phyloP scores from a whole-genome alignment of 2,329 filamentous ascomycete genomes.

The Aspergillus sp. region DNA sequence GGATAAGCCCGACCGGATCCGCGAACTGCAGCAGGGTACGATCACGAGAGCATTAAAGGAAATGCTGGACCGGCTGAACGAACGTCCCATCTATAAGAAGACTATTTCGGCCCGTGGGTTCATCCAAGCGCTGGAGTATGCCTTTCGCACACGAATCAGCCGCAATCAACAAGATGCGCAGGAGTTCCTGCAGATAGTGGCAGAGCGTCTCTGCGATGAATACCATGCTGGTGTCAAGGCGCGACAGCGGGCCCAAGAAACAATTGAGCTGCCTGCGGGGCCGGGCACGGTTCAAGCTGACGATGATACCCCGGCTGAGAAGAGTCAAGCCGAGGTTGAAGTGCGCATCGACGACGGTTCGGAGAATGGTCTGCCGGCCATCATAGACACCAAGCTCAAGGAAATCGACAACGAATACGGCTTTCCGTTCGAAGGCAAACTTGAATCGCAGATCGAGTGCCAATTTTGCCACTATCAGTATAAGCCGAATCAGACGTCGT shows the following conservation, averaged over 20 bases:
- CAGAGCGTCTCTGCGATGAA: constrained; percentile 89
- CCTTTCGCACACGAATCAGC: constrained; percentile 87
- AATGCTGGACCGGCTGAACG: constrained; percentile 87
- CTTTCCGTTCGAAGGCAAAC: constrained; percentile 87
- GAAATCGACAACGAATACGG: constrained; percentile 48
- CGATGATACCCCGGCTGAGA: constrained; percentile 12
- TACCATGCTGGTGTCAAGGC: constrained; percentile 82
- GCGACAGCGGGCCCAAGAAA: constrained; percentile 46
- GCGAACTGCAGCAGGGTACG: constrained; percentile 71
- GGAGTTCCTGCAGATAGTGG: constrained; percentile 92
- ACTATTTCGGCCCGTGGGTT: constrained; percentile 87
- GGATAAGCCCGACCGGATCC: constrained; percentile 48
- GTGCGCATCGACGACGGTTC: constrained; percentile 38
- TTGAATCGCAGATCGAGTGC: constrained; percentile 95
- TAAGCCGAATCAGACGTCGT: constrained; percentile 76
- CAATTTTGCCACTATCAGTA: constrained; percentile 87
- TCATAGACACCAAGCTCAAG: constrained; percentile 38
- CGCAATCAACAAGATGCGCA: constrained; percentile 96
- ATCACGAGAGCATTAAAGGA: constrained; percentile 88
- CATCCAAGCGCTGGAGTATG: constrained; percentile 76
- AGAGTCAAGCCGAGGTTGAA: constrained; percentile 29
- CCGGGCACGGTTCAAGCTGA: constrained; percentile 10
- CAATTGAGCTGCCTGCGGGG: constrained; percentile 20
- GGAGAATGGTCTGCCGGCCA: constrained; percentile 30
- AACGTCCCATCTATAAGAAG: constrained; percentile 89